Conservation (phyloP, 2,329 filamentous ascomycete genomes). For the Chaetomium sp. region DNA sequence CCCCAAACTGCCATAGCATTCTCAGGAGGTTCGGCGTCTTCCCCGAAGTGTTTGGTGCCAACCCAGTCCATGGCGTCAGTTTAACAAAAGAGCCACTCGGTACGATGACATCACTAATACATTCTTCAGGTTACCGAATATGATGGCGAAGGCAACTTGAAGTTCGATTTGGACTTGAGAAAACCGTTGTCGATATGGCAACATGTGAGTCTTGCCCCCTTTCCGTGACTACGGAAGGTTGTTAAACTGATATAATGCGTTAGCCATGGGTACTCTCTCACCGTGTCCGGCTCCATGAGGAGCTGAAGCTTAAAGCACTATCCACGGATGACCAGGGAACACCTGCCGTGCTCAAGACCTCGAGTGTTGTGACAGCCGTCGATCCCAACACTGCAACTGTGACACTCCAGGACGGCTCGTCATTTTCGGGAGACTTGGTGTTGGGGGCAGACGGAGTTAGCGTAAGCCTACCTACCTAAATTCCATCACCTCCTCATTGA, state of each 20-base stretch:
- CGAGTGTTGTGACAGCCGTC: constrained; percentile 48
- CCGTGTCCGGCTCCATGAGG: constrained; percentile 53
- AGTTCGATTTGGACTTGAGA: constrained; percentile 41
- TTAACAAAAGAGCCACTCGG: background rate
- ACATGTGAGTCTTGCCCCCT: constrained; percentile 36
- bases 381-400: constrained; percentile 46
- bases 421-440: constrained; percentile 51
- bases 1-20: constrained; percentile 55
- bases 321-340: constrained; percentile 40
- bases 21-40: constrained; percentile 39
- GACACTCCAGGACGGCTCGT: constrained; percentile 49
- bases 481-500: constrained; percentile 5
- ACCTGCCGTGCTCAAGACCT: constrained; percentile 45
- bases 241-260: background rate
- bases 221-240: background rate
- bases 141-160: constrained; percentile 42
- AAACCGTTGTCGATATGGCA: constrained; percentile 48
- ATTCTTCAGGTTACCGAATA: constrained; percentile 42
- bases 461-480: constrained; percentile 40
- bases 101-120: background rate
- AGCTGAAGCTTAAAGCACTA: constrained; percentile 50
- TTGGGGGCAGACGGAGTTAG: constrained; percentile 59
- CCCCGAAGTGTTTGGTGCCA: constrained; percentile 42
- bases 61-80: constrained; percentile 40
- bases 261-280: constrained; percentile 53